A percentile compares a stretch with the other conserved stretches of the same genome.
Conservation (phyloP, 352 stramenopile species). For the Pythium brachiatum region DNA sequence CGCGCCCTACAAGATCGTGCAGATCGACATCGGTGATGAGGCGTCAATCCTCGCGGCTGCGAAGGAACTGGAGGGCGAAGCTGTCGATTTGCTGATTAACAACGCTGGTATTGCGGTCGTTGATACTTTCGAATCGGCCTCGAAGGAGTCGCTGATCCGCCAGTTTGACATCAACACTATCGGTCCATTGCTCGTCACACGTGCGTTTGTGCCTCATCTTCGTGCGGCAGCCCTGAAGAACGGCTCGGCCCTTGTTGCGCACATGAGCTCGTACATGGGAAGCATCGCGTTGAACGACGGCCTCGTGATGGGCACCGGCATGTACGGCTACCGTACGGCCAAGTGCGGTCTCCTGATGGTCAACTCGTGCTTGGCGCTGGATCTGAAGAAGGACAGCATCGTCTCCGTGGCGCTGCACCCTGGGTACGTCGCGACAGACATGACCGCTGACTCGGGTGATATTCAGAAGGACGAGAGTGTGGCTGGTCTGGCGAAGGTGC, state of each 20-base stretch:
- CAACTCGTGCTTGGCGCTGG: constrained; percentile 13
- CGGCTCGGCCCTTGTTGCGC: constrained; percentile 26
- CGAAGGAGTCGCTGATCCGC: constrained; percentile 36
- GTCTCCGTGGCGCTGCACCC: constrained; percentile 36
- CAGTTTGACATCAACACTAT: constrained; percentile 61
- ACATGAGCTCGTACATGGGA: constrained; percentile 39
- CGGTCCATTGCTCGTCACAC: constrained; percentile 34
- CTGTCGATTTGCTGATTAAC: constrained; percentile 56
- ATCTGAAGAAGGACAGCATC: constrained; percentile 37
- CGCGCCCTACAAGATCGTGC: constrained; percentile 36
- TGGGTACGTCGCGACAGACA: constrained; percentile 46
- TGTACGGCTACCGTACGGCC: constrained; percentile 58
- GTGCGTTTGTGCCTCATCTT: constrained; percentile 35
- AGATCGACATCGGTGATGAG: constrained; percentile 39
- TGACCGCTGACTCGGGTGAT: constrained; percentile 27
- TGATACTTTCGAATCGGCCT: constrained; percentile 20
- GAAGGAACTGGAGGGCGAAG: constrained; percentile 29
- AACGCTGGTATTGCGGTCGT: constrained; percentile 42
- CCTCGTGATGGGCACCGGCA: neutral
- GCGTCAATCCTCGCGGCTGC: constrained; percentile 31
- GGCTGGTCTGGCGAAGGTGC: constrained; percentile 27
- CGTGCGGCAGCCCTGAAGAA: constrained; percentile 9
- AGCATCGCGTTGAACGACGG: constrained; percentile 39
- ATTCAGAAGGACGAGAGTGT: constrained; percentile 30
- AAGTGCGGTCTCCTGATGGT: constrained; percentile 68